Percentiles rank a stretch among this genome's conserved stretches.
phyloP scores from a whole-genome alignment of 2,329 filamentous ascomycete species.

The Hypoxylon sp. region DNA sequence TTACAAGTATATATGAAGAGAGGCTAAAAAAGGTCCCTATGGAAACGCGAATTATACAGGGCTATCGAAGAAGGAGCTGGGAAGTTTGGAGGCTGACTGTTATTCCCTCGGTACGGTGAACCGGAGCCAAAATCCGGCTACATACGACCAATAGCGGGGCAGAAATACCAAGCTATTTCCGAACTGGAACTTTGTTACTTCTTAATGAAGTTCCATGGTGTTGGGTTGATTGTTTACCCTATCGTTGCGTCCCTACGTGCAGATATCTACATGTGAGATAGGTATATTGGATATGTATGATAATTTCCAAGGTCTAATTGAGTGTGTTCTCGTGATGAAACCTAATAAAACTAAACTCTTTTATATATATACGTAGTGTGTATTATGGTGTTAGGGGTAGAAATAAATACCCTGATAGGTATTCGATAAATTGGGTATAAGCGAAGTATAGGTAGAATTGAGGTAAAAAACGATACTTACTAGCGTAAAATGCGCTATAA shows the following conservation, averaged over 20 bases:
- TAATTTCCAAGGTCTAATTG: too few species aligned
- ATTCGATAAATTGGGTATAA: too few species aligned
- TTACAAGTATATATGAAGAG: slow-evolving; percentile 1
- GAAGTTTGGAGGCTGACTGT: slow-evolving; percentile 18
- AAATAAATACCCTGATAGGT: too few species aligned
- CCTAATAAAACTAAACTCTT: too few species aligned
- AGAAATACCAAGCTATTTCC: slow-evolving; percentile 12
- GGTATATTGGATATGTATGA: too few species aligned
- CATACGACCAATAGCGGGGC: slow-evolving; percentile 40
- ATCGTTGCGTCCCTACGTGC: not conserved
- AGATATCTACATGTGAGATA: too few species aligned
- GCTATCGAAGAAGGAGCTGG: slow-evolving; percentile 1
- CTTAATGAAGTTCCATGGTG: not conserved
- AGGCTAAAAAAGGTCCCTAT: not conserved
- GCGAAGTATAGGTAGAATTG: too few species aligned
- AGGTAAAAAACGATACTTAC: too few species aligned
- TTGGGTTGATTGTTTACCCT: slow-evolving; percentile 2
- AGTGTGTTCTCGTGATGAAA: too few species aligned
- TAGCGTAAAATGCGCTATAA: too few species aligned
- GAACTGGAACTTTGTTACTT: slow-evolving; percentile 2
- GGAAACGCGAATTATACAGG: slow-evolving; percentile 4
- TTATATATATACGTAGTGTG: too few species aligned
- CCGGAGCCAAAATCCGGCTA: slow-evolving; percentile 35
- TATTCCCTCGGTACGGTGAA: slow-evolving; percentile 37
- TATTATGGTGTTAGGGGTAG: too few species aligned